Percentiles rank a stretch among this genome's conserved stretches.
Conservation (phyloP, 1,139 yeast species). For the Saccharomyces hybrid region DNA sequence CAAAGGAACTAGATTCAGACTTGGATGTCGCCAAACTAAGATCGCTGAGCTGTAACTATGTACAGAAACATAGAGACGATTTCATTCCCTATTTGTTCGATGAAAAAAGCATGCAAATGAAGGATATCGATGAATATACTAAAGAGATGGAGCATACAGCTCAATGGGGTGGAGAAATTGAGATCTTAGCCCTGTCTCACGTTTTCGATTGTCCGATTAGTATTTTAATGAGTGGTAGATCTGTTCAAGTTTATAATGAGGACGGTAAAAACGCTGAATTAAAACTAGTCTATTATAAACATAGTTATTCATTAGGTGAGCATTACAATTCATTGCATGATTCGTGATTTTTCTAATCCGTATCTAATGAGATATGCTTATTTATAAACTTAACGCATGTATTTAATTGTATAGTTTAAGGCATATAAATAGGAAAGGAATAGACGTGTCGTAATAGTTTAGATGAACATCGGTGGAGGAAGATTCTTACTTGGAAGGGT, state of each 20-base stretch:
- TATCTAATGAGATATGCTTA: background rate
- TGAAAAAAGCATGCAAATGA: slow-evolving; percentile 57
- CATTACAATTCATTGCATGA: slow-evolving; percentile 84
- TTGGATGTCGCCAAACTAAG: slow-evolving; percentile 49
- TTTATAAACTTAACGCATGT: slow-evolving; percentile 2
- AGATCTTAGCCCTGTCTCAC: slow-evolving; percentile 70
- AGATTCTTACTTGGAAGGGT: slow-evolving; percentile 23
- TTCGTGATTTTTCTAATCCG: slow-evolving; percentile 9
- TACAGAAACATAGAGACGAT: slow-evolving; percentile 55
- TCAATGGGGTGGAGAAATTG: slow-evolving; percentile 96
- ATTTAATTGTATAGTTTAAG: background rate
- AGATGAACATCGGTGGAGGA: slow-evolving; percentile 5
- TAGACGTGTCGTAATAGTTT: background rate
- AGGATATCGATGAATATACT: slow-evolving; percentile 65
- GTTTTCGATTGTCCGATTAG: slow-evolving; percentile 64
- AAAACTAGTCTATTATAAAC: slow-evolving; percentile 73
- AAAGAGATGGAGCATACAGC: slow-evolving; percentile 62
- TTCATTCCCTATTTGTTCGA: slow-evolving; percentile 79
- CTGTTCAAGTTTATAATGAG: slow-evolving; percentile 54
- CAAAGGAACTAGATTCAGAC: slow-evolving; percentile 2
- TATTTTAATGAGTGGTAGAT: slow-evolving; percentile 69
- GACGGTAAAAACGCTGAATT: slow-evolving; percentile 45
- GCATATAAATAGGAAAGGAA: background rate
- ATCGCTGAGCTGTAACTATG: slow-evolving; percentile 56
- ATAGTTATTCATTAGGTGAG: slow-evolving; percentile 84